Percentiles rank a stretch among this genome's conserved stretches.
Conservation (phyloP, 2,329 filamentous ascomycete genomes). For the Fusarium nygamai region DNA sequence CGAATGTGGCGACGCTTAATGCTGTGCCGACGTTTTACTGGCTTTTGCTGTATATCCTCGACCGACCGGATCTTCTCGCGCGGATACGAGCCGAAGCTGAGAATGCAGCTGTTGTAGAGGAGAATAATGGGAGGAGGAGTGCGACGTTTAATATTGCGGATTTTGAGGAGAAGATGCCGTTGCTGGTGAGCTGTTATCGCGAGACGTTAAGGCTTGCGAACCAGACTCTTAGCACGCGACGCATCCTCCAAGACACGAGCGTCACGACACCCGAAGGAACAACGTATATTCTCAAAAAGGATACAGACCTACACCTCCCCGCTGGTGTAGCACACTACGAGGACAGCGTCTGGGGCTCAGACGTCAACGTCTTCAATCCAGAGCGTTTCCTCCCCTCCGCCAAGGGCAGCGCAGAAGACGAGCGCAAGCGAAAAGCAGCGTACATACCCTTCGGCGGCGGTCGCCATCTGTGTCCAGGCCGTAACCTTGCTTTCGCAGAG, state of each 20-base stretch:
- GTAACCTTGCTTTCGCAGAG: slow-evolving; percentile 49
- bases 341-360: slow-evolving; percentile 37
- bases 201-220: slow-evolving; percentile 57
- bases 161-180: slow-evolving; percentile 52
- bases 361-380: slow-evolving; percentile 34
- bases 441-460: slow-evolving; percentile 49
- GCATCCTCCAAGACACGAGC: slow-evolving; percentile 53
- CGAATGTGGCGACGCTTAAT: slow-evolving; percentile 47
- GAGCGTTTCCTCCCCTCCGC: slow-evolving; percentile 35
- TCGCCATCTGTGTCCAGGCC: slow-evolving; percentile 47
- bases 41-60: slow-evolving; percentile 46
- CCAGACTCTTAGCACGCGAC: slow-evolving; percentile 51
- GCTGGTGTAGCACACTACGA: slow-evolving; percentile 39
- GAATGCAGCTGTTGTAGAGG: not conserved
- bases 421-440: slow-evolving; percentile 34
- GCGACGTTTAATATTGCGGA: slow-evolving; percentile 49
- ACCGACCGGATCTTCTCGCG: slow-evolving; percentile 38
- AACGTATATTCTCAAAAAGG: slow-evolving; percentile 46
- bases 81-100: slow-evolving; percentile 35
- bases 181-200: slow-evolving; percentile 56
- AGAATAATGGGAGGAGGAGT: not conserved
- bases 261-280: slow-evolving; percentile 43
- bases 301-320: slow-evolving; percentile 43
- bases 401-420: slow-evolving; percentile 5
- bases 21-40: slow-evolving; percentile 52